phyloP scores from a whole-genome alignment of 1,284 basidiomycete species.

The Porogramme epimiltina region DNA sequence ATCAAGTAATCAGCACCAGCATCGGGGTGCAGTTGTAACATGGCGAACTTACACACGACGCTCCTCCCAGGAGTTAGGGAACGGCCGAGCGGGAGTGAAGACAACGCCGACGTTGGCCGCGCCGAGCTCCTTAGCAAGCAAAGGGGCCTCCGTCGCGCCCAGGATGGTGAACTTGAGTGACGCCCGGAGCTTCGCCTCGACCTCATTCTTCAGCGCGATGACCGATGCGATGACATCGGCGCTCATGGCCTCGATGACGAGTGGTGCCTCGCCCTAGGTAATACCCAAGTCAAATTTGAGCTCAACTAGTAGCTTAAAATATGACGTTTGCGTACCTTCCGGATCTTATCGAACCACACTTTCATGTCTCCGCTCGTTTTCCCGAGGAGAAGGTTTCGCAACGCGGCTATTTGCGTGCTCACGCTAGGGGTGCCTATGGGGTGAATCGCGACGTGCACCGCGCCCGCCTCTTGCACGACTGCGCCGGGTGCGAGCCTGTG shows the following conservation, averaged over 20 bases:
- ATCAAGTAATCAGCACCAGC: slow-evolving; percentile 21
- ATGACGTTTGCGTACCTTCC: slow-evolving; percentile 42
- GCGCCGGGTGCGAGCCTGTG: slow-evolving; percentile 68
- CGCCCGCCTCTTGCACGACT: slow-evolving; percentile 65
- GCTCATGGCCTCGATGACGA: slow-evolving; percentile 58
- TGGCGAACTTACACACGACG: slow-evolving; percentile 43
- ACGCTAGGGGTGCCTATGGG: slow-evolving; percentile 42
- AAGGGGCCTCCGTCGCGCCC: slow-evolving; percentile 74
- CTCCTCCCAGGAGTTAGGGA: slow-evolving; percentile 60
- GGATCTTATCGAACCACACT: slow-evolving; percentile 55
- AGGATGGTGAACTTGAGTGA: slow-evolving; percentile 58
- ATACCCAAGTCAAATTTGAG: neutral
- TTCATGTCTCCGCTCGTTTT: slow-evolving; percentile 45
- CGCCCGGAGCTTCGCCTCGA: slow-evolving; percentile 49
- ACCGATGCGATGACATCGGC: slow-evolving; percentile 83
- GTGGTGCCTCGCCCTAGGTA: slow-evolving; percentile 46
- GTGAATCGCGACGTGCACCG: slow-evolving; percentile 61
- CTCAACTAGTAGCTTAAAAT: neutral
- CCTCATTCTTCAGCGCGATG: slow-evolving; percentile 71
- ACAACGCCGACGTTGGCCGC: slow-evolving; percentile 76
- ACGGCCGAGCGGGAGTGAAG: slow-evolving; percentile 58
- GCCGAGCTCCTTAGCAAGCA: slow-evolving; percentile 76
- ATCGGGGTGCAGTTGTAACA: neutral
- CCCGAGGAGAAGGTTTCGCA: slow-evolving; percentile 63
- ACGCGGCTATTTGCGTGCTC: slow-evolving; percentile 62